Conservation (phyloP, 2,329 filamentous ascomycete species). For the Xylaria sp. region DNA sequence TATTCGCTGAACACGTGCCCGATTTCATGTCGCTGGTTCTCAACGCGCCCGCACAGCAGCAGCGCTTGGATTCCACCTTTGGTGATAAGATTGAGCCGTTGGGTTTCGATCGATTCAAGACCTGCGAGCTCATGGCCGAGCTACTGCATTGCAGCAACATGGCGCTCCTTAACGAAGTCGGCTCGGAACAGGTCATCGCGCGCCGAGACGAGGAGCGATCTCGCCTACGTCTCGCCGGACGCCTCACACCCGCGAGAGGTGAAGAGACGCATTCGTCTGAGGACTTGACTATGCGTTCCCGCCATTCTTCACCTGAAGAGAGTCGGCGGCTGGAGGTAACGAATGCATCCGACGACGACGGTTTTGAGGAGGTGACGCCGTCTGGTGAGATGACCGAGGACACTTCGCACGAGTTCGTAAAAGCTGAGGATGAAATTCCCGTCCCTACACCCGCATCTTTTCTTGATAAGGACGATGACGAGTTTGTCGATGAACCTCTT, state of each 20-base stretch:
- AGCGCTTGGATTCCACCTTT: slow-evolving; percentile 86
- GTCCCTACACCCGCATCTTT: slow-evolving; percentile 55
- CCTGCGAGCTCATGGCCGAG: slow-evolving; percentile 98
- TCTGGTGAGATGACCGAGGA: slow-evolving; percentile 78
- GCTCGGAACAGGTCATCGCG: slow-evolving; percentile 87
- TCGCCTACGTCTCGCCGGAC: slow-evolving; percentile 79
- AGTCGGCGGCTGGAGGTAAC: slow-evolving; percentile 79
- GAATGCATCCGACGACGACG: slow-evolving; percentile 87
- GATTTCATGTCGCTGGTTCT: slow-evolving; percentile 93
- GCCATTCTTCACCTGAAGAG: slow-evolving; percentile 65
- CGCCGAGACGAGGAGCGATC: slow-evolving; percentile 85
- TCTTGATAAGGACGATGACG: slow-evolving; percentile 72
- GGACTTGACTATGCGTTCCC: slow-evolving; percentile 68
- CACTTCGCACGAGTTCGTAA: slow-evolving; percentile 75
- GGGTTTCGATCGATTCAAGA: slow-evolving; percentile 98
- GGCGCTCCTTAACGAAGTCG: slow-evolving; percentile 91
- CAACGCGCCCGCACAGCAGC: slow-evolving; percentile 77
- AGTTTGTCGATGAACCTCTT: slow-evolving; percentile 82
- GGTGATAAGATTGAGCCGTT: slow-evolving; percentile 91
- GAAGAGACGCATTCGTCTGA: slow-evolving; percentile 65
- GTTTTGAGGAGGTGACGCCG: slow-evolving; percentile 87
- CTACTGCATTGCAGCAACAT: slow-evolving; percentile 98
- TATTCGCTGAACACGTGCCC: slow-evolving; percentile 91
- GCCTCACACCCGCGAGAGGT: slow-evolving; percentile 64
- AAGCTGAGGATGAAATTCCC: slow-evolving; percentile 66